phyloP scores from a whole-genome alignment of 106 monocot genomes.

The Allium cepa region DNA sequence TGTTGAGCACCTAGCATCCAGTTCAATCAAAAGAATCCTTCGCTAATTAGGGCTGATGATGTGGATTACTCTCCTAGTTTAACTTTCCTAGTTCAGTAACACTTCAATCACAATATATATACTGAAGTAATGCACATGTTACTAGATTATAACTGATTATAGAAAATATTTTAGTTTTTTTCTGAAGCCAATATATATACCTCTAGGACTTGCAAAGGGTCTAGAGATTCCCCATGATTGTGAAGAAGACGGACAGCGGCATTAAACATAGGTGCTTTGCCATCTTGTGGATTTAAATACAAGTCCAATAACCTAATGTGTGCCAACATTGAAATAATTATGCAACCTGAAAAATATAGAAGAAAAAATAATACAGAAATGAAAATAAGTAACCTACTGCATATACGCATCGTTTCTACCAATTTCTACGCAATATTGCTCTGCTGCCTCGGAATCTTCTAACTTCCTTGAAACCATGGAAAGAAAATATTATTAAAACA shows the following conservation, averaged over 20 bases:
- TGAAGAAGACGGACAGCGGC: constrained; percentile 94
- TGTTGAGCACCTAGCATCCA: no score
- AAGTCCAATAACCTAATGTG: constrained; percentile 68
- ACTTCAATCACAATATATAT: no score
- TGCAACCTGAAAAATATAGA: not conserved
- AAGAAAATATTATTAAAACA: not conserved
- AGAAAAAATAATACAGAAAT: not conserved
- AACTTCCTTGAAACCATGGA: constrained; percentile 58
- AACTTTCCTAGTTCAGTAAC: no score
- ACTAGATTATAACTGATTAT: no score
- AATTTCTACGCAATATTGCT: constrained; percentile 96
- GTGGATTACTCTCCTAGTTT: no score
- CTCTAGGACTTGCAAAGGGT: constrained; percentile 94
- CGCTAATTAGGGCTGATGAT: no score
- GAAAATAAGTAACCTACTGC: constrained; percentile 52
- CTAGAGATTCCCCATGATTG: constrained; percentile 85
- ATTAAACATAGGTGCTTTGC: constrained; percentile 86
- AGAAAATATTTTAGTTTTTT: no score
- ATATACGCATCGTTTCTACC: constrained; percentile 93
- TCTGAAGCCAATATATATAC: constrained; percentile 14
- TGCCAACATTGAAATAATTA: not conserved
- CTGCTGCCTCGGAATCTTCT: constrained; percentile 94
- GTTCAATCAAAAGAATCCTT: no score
- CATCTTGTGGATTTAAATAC: constrained; percentile 90
- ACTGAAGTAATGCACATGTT: no score